These are phyloP conservation scores for Macrolepiota albuminosa DNA, from an alignment of 768 basidiomycete genomes.

Conservation along the genomic window DNA sequence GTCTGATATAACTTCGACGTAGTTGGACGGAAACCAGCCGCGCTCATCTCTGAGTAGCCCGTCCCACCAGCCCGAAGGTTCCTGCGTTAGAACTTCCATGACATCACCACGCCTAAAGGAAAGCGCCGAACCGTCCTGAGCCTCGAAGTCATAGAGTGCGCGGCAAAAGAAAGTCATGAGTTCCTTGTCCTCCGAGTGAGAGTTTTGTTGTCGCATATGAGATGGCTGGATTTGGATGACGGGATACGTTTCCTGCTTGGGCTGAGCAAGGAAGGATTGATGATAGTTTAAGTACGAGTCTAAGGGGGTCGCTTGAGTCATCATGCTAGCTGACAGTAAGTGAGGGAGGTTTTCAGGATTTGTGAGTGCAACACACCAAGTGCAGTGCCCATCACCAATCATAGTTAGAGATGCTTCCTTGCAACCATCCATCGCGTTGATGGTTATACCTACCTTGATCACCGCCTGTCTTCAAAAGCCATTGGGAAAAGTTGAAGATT, in stretches of 20 bases:
- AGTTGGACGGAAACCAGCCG: conserved; percentile 98
- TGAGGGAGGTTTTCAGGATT: conserved; percentile 6
- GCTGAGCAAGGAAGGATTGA: conserved; percentile 18
- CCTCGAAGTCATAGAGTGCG: conserved; percentile 87
- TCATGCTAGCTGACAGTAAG: conserved; percentile 20
- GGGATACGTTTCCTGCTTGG: conserved; percentile 2
- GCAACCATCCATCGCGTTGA: background rate
- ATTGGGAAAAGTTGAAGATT: background rate
- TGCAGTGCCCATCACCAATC: conserved; percentile 9
- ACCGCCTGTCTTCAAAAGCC: background rate
- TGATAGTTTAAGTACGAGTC: conserved; percentile 20
- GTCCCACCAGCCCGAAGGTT: conserved; percentile 98
- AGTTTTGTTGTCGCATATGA: conserved; percentile 25
- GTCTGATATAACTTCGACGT: conserved; percentile 74
- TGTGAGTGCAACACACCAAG: conserved; percentile 9
- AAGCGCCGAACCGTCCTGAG: conserved; percentile 81
- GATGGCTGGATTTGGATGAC: background rate
- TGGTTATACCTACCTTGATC: background rate
- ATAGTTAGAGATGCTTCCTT: conserved; percentile 3
- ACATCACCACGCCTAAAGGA: conserved; percentile 84
- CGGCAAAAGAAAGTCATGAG: conserved; percentile 79
- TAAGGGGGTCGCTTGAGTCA: conserved; percentile 24
- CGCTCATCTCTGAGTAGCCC: conserved; percentile 84
- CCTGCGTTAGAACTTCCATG: conserved; percentile 88
- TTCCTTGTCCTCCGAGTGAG: conserved; percentile 51